Conservation (phyloP, 2,329 filamentous ascomycete genomes). For the Penicillium frequentans region DNA sequence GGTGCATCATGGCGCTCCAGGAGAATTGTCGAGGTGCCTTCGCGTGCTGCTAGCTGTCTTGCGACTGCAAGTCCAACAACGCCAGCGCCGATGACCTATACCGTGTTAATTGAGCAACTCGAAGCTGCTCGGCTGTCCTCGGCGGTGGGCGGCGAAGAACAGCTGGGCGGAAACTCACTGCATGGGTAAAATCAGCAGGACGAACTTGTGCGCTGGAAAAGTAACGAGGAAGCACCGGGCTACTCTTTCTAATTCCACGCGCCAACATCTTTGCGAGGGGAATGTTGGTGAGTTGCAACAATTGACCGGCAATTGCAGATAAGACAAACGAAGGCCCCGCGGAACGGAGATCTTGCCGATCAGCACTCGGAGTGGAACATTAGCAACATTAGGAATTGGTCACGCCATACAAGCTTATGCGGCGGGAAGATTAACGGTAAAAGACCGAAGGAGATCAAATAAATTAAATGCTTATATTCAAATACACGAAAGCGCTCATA, state of each 20-base stretch:
- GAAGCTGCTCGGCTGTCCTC: neutral
- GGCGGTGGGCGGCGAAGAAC: neutral
- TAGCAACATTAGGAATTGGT: neutral
- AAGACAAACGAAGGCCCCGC: constrained; percentile 1
- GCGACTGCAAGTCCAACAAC: constrained; percentile 81
- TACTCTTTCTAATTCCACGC: constrained; percentile 8
- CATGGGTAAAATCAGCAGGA: constrained; percentile 63
- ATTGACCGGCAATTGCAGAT: constrained; percentile 5
- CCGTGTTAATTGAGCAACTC: constrained; percentile 4
- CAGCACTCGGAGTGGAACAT: neutral
- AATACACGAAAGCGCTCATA: neutral
- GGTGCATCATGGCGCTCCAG: constrained; percentile 75
- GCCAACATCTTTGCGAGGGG: constrained; percentile 10
- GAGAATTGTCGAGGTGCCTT: constrained; percentile 67
- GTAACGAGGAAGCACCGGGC: constrained; percentile 18
- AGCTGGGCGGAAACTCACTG: constrained; percentile 35
- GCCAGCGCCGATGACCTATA: constrained; percentile 64
- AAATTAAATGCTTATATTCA: constrained; percentile 10
- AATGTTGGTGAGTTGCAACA: neutral
- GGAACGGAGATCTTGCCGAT: constrained; percentile 13
- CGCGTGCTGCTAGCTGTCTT: constrained; percentile 64
- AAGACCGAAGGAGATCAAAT: neutral
- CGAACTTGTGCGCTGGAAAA: constrained; percentile 46
- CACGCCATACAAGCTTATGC: neutral
- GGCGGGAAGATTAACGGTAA: neutral